Conservation (phyloP, 2,329 filamentous ascomycete species). For the Ascochyta viciae-villosae region DNA sequence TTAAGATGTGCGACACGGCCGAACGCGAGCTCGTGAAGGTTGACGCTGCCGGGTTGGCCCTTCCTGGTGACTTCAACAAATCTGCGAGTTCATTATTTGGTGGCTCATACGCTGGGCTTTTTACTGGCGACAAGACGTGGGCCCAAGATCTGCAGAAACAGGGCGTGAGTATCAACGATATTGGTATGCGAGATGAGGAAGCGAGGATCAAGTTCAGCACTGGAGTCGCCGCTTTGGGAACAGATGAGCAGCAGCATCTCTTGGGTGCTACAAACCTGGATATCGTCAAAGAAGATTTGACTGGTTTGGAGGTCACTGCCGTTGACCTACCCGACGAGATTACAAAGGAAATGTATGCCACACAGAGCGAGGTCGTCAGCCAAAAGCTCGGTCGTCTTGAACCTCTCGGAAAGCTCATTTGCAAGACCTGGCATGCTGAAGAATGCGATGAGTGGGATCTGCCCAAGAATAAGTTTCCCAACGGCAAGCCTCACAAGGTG, state of each 20-base stretch:
- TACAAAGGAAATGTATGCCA: conserved; percentile 55
- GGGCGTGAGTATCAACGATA: conserved; percentile 23
- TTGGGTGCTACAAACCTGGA: conserved; percentile 31
- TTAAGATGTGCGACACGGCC: conserved; percentile 70
- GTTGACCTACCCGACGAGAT: conserved; percentile 58
- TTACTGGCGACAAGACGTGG: conserved; percentile 54
- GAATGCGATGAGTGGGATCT: conserved; percentile 49
- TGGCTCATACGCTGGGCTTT: conserved; percentile 56
- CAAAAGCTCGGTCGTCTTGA: conserved; percentile 53
- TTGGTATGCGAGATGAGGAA: conserved; percentile 54
- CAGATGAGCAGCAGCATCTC: conserved; percentile 50
- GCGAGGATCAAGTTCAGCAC: conserved; percentile 60
- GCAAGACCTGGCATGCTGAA: conserved; percentile 58
- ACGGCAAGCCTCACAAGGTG: conserved; percentile 26
- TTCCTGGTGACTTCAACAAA: conserved; percentile 84
- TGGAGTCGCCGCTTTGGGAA: conserved; percentile 57
- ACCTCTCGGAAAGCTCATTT: conserved; percentile 62
- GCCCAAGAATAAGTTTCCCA: conserved; percentile 38
- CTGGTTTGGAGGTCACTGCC: conserved; percentile 52
- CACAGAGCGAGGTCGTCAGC: conserved; percentile 39
- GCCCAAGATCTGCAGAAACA: conserved; percentile 35
- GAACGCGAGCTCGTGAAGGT: conserved; percentile 70
- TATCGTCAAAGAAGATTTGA: conserved; percentile 28
- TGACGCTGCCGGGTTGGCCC: conserved; percentile 55
- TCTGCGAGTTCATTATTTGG: conserved; percentile 74